Evolutionary conservation across 805 yeast species (phyloP).

Genomic region (Pichia kluyveri): DNA sequence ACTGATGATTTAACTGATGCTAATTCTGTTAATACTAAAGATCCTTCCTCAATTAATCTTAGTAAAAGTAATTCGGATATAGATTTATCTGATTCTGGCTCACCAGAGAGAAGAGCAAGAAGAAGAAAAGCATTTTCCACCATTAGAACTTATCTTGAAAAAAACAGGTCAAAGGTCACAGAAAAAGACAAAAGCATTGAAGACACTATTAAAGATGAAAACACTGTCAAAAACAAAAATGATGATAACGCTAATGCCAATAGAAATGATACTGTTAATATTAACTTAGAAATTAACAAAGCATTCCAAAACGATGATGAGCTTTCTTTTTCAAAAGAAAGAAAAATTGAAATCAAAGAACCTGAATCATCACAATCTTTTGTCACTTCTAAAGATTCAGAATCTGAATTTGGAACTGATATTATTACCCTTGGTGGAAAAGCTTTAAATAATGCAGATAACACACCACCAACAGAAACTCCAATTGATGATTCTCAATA

Average conservation of each 20-base stretch:
- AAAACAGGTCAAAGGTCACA: constrained; percentile 2
- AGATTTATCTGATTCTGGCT: not conserved
- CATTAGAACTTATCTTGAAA: constrained; percentile 2
- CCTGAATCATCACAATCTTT: not conserved
- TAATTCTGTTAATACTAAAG: no score
- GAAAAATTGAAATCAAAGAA: not conserved
- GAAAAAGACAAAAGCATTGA: not conserved
- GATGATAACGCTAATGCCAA: no score
- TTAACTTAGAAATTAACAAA: not conserved
- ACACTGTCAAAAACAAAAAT: no score
- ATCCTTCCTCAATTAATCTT: no score
- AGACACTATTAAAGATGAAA: no score
- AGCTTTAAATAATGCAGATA: not conserved
- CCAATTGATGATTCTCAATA: no score
- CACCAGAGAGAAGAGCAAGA: not conserved
- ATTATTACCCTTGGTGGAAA: constrained; percentile 1
- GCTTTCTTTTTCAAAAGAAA: no score
- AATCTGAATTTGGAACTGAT: constrained; percentile 7
- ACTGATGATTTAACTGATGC: no score
- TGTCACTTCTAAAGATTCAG: not conserved
- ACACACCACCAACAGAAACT: no score
- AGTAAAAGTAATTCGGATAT: no score
- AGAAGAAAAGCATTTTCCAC: constrained; percentile 6
- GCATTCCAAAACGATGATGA: not conserved
- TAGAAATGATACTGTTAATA: no score